Conservation (phyloP, 208 protist genomes). For the Leishmania tropica region DNA sequence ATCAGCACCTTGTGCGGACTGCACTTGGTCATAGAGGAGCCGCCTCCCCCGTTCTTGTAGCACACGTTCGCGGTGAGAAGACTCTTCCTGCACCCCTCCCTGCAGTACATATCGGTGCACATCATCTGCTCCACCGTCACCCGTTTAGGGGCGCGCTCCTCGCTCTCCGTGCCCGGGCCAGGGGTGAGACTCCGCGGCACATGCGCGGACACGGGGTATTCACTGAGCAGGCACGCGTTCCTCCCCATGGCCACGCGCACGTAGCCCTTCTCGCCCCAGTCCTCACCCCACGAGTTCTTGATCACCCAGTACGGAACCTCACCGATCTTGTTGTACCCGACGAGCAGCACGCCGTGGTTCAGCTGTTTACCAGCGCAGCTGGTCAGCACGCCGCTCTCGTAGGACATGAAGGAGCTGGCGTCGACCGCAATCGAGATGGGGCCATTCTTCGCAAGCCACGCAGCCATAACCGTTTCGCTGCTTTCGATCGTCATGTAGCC, state of each 20-base stretch:
- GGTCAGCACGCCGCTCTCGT: constrained; percentile 64
- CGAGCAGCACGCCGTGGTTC: constrained; percentile 77
- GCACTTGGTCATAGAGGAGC: constrained; percentile 34
- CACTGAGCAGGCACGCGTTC: constrained; percentile 50
- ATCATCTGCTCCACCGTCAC: constrained; percentile 21
- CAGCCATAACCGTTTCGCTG: constrained; percentile 66
- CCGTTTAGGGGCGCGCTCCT: not conserved
- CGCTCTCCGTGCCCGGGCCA: not conserved
- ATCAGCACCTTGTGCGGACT: constrained; percentile 30
- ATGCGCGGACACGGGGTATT: constrained; percentile 29
- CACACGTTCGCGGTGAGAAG: constrained; percentile 15
- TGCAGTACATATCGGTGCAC: constrained; percentile 31
- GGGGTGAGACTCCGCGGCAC: not conserved
- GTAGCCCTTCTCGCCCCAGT: constrained; percentile 83
- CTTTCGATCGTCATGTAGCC: constrained; percentile 55
- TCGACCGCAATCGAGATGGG: constrained; percentile 90
- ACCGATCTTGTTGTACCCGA: constrained; percentile 69
- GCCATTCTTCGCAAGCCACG: constrained; percentile 64
- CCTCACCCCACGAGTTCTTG: constrained; percentile 85
- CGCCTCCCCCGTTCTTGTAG: constrained; percentile 3
- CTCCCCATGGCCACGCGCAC: constrained; percentile 58
- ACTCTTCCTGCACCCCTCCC: constrained; percentile 9
- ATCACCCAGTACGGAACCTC: constrained; percentile 84
- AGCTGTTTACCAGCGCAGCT: constrained; percentile 54
- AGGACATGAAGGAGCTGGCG: constrained; percentile 60